A percentile compares a stretch with the other conserved stretches of the same genome.
phyloP scores from a whole-genome alignment of 345 rosid species.

The Pistacia vera region DNA sequence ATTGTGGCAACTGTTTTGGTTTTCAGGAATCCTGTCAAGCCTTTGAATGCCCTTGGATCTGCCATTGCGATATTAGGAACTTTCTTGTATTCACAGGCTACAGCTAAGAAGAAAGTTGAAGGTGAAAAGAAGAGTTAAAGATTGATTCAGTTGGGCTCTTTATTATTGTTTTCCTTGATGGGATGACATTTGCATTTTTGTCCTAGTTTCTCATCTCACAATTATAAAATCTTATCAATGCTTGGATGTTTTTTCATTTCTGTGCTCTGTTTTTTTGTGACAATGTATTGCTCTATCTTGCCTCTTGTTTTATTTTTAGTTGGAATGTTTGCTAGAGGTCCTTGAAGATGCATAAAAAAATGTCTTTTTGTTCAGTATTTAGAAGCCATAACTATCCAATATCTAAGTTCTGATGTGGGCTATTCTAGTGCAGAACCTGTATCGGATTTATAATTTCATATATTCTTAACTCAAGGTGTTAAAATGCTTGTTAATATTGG shows the following conservation, averaged over 20 bases:
- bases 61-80: conserved; percentile 87
- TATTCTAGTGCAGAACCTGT: background rate
- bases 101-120: conserved; percentile 61
- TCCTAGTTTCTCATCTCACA: background rate
- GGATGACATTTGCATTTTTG: conserved; percentile 9
- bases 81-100: conserved; percentile 86
- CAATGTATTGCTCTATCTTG: background rate
- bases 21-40: conserved; percentile 91
- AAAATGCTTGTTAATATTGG: background rate
- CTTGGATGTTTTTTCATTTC: background rate
- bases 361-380: too few species aligned
- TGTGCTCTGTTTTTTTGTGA: background rate
- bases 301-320: background rate
- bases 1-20: conserved; percentile 87
- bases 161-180: background rate
- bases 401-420: too few species aligned
- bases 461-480: background rate
- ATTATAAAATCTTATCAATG: background rate
- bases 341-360: too few species aligned
- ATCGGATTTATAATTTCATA: background rate
- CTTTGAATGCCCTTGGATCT: conserved; percentile 90
- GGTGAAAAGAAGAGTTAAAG: conserved; percentile 51
- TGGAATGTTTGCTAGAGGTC: background rate
- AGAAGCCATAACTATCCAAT: too few species aligned
- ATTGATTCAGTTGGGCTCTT: background rate